A percentile compares a stretch with the other conserved stretches of the same genome.
These are phyloP conservation scores for Rhizophlyctis rosea DNA, from an alignment of 192 early-diverging fungal species.

Conservation along the genomic window DNA sequence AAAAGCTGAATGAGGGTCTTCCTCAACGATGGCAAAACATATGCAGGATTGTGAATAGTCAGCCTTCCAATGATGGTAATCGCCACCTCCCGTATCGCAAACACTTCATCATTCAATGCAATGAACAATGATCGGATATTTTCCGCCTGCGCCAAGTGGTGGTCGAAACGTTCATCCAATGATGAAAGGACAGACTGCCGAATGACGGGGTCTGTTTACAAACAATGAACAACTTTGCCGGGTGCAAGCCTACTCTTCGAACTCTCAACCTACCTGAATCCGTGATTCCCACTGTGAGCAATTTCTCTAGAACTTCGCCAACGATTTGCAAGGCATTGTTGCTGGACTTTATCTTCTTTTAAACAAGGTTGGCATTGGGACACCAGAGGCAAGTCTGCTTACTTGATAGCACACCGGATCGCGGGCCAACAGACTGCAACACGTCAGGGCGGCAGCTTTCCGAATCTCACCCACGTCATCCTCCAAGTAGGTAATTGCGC, in stretches of 20 bases:
- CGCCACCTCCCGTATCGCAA: conserved; percentile 78
- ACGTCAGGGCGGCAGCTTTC: conserved; percentile 81
- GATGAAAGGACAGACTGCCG: conserved; percentile 75
- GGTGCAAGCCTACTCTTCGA: conserved; percentile 7
- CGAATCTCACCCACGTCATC: conserved; percentile 74
- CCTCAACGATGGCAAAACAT: conserved; percentile 84
- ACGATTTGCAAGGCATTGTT: conserved; percentile 78
- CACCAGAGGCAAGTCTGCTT: conserved; percentile 15
- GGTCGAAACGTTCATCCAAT: conserved; percentile 80
- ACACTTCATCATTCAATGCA: conserved; percentile 87
- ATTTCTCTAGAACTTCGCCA: conserved; percentile 81
- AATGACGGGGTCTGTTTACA: conserved; percentile 60
- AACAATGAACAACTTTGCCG: not conserved
- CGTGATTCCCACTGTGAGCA: conserved; percentile 84
- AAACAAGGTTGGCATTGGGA: not conserved
- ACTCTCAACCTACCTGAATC: conserved; percentile 51
- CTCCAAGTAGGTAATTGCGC: conserved; percentile 76
- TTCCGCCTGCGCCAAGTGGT: conserved; percentile 85
- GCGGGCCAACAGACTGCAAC: conserved; percentile 74
- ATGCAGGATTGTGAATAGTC: conserved; percentile 83
- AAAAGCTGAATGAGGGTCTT: conserved; percentile 83
- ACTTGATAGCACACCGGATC: conserved; percentile 82
- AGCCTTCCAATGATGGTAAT: conserved; percentile 85
- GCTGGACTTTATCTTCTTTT: conserved; percentile 42
- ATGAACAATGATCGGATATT: conserved; percentile 85